Percentiles rank a stretch among this genome's conserved stretches.
phyloP scores from a whole-genome alignment of 208 protist genomes.

The Leishmania tropica region DNA sequence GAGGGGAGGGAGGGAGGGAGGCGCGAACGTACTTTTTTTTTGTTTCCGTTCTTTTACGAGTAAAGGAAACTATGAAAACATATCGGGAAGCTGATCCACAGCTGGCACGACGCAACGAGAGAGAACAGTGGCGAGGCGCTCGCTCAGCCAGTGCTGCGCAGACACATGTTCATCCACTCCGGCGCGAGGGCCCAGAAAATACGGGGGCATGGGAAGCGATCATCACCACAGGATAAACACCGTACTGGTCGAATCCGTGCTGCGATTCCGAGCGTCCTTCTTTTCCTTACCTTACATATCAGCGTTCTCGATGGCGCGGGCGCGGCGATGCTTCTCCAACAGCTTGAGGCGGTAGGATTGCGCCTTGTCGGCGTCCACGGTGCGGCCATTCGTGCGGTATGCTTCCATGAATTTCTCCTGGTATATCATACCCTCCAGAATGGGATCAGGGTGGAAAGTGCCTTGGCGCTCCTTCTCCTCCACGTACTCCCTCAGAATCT shows the following conservation, averaged over 20 bases:
- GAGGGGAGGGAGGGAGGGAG: not conserved
- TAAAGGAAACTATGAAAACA: not conserved
- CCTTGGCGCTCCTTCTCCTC: constrained; percentile 35
- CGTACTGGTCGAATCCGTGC: not conserved
- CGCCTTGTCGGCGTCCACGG: constrained; percentile 48
- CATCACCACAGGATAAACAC: not conserved
- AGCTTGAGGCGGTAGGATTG: constrained; percentile 52
- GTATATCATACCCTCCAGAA: constrained; percentile 82
- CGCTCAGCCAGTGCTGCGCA: too few relatives aligned
- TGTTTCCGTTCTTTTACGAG: not conserved
- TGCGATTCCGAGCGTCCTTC: not conserved
- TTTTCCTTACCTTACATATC: constrained; percentile 5
- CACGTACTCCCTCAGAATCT: constrained; percentile 75
- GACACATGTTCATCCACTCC: not conserved
- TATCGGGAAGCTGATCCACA: not conserved
- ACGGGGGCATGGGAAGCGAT: constrained; percentile 1
- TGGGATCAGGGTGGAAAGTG: constrained; percentile 43
- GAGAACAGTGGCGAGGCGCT: too few relatives aligned
- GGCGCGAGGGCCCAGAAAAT: not conserved
- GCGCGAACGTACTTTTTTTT: too few relatives aligned
- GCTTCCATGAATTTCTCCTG: constrained; percentile 83
- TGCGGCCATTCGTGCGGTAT: constrained; percentile 52
- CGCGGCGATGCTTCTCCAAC: constrained; percentile 50
- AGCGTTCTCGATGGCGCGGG: constrained; percentile 26
- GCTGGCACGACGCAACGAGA: too few relatives aligned